A percentile compares a stretch with the other conserved stretches of the same genome.
Evolutionary conservation across 371 early-diverging fungal species (phyloP).

Genomic region (Haplosporangium sp.): DNA sequence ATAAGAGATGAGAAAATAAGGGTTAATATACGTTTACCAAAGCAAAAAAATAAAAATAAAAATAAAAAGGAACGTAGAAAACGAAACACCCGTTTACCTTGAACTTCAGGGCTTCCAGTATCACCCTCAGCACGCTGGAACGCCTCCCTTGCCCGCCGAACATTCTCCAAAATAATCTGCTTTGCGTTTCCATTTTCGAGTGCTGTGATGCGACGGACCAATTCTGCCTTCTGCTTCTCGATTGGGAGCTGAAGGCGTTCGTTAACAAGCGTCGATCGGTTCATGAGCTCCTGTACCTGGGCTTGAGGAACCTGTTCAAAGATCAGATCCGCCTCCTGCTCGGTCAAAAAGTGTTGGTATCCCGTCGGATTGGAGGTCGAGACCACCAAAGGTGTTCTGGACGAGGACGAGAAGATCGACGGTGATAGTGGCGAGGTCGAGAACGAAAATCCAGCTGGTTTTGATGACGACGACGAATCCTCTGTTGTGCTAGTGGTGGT

Average conservation of each 20-base stretch:
- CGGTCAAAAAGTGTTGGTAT: constrained; percentile 66
- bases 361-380: constrained; percentile 51
- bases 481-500: constrained; percentile 3
- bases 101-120: constrained; percentile 94
- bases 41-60: background rate
- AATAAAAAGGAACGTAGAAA: no score
- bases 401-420: constrained; percentile 40
- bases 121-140: constrained; percentile 85
- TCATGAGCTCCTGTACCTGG: constrained; percentile 54
- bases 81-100: constrained; percentile 72
- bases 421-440: constrained; percentile 34
- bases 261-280: constrained; percentile 40
- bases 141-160: constrained; percentile 76
- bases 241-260: constrained; percentile 44
- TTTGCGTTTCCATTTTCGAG: constrained; percentile 84
- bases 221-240: constrained; percentile 69
- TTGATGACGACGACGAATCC: constrained; percentile 14
- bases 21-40: background rate
- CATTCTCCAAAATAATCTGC: constrained; percentile 82
- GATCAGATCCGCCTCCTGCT: constrained; percentile 63
- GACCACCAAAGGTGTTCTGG: constrained; percentile 35
- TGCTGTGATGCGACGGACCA: constrained; percentile 78
- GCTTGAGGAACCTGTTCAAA: constrained; percentile 71
- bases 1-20: background rate
- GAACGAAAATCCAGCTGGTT: constrained; percentile 13